Evolutionary conservation across 2,329 filamentous ascomycete species (phyloP).

Genomic region (Aspergillus quadricinctus): DNA sequence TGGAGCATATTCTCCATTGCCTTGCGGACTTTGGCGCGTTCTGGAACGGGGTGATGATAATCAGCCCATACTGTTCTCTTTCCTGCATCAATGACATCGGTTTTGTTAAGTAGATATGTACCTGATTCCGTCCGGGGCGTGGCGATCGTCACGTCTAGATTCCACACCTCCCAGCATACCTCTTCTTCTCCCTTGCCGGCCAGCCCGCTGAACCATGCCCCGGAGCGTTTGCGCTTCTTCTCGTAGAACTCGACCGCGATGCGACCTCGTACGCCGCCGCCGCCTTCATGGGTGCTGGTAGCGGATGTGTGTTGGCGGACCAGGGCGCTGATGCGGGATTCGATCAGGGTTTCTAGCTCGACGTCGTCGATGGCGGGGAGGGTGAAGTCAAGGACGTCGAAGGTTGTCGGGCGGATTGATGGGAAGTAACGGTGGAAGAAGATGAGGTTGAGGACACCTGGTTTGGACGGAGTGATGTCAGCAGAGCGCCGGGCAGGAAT

Average conservation of each 20-base stretch:
- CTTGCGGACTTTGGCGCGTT: conserved; percentile 80
- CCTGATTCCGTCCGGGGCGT: conserved; percentile 84
- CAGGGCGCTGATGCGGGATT: conserved; percentile 75
- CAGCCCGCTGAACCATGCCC: conserved; percentile 58
- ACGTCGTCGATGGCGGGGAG: conserved; percentile 85
- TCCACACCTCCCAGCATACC: conserved; percentile 96
- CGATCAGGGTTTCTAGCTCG: conserved; percentile 89
- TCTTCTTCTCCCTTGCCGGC: conserved; percentile 73
- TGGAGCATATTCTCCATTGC: conserved; percentile 88
- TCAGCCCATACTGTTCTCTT: not conserved
- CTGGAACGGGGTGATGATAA: conserved; percentile 44
- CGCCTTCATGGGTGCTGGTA: conserved; percentile 47
- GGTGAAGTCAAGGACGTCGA: conserved; percentile 86
- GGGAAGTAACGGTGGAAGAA: conserved; percentile 99
- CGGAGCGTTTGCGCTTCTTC: conserved; percentile 77
- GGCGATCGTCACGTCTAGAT: conserved; percentile 85
- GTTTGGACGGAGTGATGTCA: not conserved
- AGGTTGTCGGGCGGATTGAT: conserved; percentile 72
- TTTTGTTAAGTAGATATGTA: conserved; percentile 38
- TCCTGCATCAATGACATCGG: not conserved
- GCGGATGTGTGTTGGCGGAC: conserved; percentile 69
- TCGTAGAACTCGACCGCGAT: conserved; percentile 92
- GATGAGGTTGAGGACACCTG: conserved; percentile 90
- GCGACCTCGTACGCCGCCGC: conserved; percentile 65
- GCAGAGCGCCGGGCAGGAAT: not conserved